phyloP scores from a whole-genome alignment of 2,329 filamentous ascomycete genomes.

The Ophiosphaerella narmari region DNA sequence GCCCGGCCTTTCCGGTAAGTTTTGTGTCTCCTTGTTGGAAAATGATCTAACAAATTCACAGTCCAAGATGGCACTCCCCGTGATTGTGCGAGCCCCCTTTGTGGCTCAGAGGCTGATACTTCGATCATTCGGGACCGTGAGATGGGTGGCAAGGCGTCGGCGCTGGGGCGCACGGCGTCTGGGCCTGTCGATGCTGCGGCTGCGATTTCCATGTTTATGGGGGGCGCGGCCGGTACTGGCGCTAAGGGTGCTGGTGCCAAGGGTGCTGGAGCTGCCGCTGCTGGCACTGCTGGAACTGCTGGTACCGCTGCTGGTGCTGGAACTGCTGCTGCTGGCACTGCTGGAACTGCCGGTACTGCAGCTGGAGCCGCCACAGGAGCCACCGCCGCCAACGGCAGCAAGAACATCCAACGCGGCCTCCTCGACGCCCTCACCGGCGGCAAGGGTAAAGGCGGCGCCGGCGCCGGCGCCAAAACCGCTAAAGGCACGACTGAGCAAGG shows the following conservation, averaged over 20 bases:
- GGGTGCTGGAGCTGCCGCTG: constrained; percentile 3
- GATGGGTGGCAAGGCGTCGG: constrained; percentile 59
- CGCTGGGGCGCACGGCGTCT: constrained; percentile 67
- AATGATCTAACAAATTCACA: constrained; percentile 32
- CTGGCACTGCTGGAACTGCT: constrained; percentile 4
- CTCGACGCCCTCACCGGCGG: constrained; percentile 30
- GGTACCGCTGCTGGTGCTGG: constrained; percentile 11
- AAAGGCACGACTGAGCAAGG: constrained; percentile 56
- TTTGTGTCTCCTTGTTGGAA: not conserved
- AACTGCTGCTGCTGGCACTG: constrained; percentile 5
- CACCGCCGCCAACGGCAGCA: constrained; percentile 3
- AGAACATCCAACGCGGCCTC: constrained; percentile 32
- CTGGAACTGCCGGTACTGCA: not conserved
- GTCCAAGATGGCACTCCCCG: constrained; percentile 70
- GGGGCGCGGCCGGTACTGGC: constrained; percentile 12
- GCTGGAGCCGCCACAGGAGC: constrained; percentile 2
- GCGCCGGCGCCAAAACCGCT: constrained; percentile 53
- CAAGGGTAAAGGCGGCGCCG: constrained; percentile 17
- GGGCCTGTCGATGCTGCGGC: constrained; percentile 62
- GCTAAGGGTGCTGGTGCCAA: constrained; percentile 12
- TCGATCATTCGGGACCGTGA: constrained; percentile 68
- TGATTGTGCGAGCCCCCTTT: constrained; percentile 65
- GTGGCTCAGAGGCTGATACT: constrained; percentile 72
- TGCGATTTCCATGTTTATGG: constrained; percentile 66
- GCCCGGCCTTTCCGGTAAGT: constrained; percentile 61